These are phyloP conservation scores for Paraconiothyrium brasiliense DNA, from an alignment of 2,329 filamentous ascomycete genomes.

Conservation along the genomic window DNA sequence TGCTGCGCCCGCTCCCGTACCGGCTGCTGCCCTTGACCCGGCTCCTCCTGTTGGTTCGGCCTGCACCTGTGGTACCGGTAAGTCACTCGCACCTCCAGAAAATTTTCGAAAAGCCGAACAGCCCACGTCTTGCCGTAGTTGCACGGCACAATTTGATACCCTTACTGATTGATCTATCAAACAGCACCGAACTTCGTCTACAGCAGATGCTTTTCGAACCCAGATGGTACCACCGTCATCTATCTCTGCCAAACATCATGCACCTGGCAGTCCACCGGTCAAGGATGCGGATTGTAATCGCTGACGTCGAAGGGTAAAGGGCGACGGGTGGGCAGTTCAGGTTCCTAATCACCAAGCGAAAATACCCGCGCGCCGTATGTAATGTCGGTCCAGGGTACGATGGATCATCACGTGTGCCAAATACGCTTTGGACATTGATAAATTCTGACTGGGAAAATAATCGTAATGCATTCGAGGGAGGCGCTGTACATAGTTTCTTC, in stretches of 20 bases:
- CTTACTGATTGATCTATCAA: background rate
- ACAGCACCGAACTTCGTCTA: slow-evolving; percentile 8
- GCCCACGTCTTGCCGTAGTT: too few species aligned
- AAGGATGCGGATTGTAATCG: background rate
- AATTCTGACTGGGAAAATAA: background rate
- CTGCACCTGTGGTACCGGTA: slow-evolving; percentile 10
- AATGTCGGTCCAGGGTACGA: background rate
- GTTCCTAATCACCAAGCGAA: too few species aligned
- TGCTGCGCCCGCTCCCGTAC: background rate
- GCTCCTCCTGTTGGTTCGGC: slow-evolving; percentile 9
- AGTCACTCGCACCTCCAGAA: background rate
- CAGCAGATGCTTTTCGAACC: slow-evolving; percentile 6
- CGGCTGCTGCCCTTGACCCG: background rate
- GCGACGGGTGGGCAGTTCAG: too few species aligned
- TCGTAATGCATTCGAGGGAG: background rate
- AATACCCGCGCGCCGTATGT: too few species aligned
- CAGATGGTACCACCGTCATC: slow-evolving; percentile 1
- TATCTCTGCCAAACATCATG: slow-evolving; percentile 6
- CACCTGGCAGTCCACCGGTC: slow-evolving; percentile 10
- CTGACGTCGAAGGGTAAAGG: too few species aligned
- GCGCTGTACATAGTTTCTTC: background rate
- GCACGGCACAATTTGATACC: background rate
- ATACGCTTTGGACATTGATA: too few species aligned
- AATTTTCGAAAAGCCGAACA: background rate
- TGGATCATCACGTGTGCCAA: background rate